Base-by-base conservation (phyloP, 2,329 filamentous ascomycete genomes). In the Sphaerostilbella broomeana region DNA sequence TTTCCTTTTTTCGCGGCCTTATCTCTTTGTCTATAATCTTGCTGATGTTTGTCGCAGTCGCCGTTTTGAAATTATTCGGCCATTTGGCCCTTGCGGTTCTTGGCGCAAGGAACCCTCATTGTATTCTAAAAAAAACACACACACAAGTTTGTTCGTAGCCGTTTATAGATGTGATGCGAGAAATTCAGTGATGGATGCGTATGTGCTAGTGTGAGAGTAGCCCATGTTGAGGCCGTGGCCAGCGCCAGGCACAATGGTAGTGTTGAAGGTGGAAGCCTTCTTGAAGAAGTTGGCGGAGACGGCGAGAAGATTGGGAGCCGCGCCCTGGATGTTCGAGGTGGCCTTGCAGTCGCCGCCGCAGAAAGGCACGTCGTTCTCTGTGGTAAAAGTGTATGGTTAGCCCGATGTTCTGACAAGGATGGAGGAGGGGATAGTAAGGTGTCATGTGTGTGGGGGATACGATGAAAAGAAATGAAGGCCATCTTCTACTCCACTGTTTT, bases 271-370 rank as follows among this genome's bases (percentile, higher is more conserved):
- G 0, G 52, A 64, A 0, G 71, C 63, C 11, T 69, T 60, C 2
- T 62, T 60, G 48, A 77, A 74, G 20, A 58, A 58, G 29, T 46
- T 35, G 35, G 49, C 53, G 0, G 68, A 69, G 16, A 55, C 53
- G 9, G 63, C 68, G 1, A 72, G 68, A 29, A 77, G 47, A 19
- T 61, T 50, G 5, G 51, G 65, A 19, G 62, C 67, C 1, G 57
- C 48, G 38, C 59, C 47, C 6, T 58, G 49, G n/a, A 64, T 55
- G 27, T 56, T 47, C 11, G 59, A 62, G 0, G 68, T 73, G 15
- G 57, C 61, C 3, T 62, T 51, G 59, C 77, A 82, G 55, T 81
- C 70, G 18, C 76, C 74, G 4, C 77, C 79, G 43, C 79, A 83
- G 56, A 77, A 82, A 5, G 73, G 69, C 9, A 72, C 42, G 34